phyloP scores from a whole-genome alignment of 2,329 filamentous ascomycete species.

The Paracorniculantispora psalliotae region DNA sequence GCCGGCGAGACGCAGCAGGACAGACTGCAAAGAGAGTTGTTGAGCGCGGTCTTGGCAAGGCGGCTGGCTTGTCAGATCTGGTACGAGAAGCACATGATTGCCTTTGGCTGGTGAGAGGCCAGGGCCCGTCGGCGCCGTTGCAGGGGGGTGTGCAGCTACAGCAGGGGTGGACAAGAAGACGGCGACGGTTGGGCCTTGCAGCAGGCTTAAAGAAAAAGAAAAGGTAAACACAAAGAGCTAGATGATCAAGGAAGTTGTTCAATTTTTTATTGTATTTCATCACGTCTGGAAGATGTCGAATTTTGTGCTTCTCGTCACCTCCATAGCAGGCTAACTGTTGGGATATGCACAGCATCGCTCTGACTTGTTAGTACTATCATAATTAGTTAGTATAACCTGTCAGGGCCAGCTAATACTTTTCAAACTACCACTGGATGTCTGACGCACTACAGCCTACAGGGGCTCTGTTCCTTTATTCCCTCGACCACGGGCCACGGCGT shows the following conservation, averaged over 20 bases:
- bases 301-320: not conserved
- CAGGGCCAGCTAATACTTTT: not conserved
- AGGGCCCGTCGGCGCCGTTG: not conserved
- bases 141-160: not conserved
- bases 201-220: too few relatives aligned
- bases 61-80: slow-evolving; percentile 9
- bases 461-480: not conserved
- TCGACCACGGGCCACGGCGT: not conserved
- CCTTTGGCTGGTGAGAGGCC: not conserved
- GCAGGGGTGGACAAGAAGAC: not conserved
- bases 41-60: slow-evolving; percentile 12
- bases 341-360: not conserved
- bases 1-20: not conserved
- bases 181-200: too few relatives aligned
- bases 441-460: not conserved
- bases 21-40: slow-evolving; percentile 1
- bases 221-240: not conserved
- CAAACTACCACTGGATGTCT: not conserved
- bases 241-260: not conserved
- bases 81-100: slow-evolving; percentile 13
- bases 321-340: not conserved
- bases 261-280: too few relatives aligned
- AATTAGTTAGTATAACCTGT: too few relatives aligned
- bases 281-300: too few relatives aligned
- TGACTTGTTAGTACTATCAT: not conserved